Conservation (phyloP, 805 yeast species). For the Ogataea corticis region DNA sequence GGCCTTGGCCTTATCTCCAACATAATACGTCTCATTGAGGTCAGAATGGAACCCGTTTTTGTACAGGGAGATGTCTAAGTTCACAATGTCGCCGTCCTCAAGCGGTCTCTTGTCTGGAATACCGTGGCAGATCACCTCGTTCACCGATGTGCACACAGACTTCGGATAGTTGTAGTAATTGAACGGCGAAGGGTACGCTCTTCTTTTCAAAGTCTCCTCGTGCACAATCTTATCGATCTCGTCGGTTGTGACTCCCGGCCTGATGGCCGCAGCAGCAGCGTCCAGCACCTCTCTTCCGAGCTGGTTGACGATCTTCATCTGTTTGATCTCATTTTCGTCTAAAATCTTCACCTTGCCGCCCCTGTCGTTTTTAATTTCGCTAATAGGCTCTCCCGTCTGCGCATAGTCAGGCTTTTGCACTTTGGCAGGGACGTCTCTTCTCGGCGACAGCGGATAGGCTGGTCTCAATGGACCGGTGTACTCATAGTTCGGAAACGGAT, state of each 20-base stretch:
- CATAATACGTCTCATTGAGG: conserved; percentile 94
- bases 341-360: conserved; percentile 63
- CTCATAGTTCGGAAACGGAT: conserved; percentile 81
- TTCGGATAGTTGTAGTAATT: conserved; percentile 94
- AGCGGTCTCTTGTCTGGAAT: conserved; percentile 88
- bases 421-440: conserved; percentile 67
- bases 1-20: conserved; percentile 83
- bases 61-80: conserved; percentile 83
- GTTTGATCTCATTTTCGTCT: conserved; percentile 66
- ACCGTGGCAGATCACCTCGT: conserved; percentile 96
- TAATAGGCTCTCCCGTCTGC: conserved; percentile 69
- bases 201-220: conserved; percentile 81
- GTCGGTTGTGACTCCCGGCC: conserved; percentile 92
- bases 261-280: conserved; percentile 76
- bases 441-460: conserved; percentile 75
- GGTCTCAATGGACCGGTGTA: conserved; percentile 80
- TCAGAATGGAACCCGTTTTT: conserved; percentile 92
- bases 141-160: conserved; percentile 88
- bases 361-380: conserved; percentile 75
- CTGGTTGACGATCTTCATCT: conserved; percentile 71
- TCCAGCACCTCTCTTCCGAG: conserved; percentile 89
- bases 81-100: conserved; percentile 92
- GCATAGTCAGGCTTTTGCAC: conserved; percentile 86
- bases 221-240: conserved; percentile 86
- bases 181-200: conserved; percentile 91